Evolutionary conservation across 306 rosid species (phyloP), one percentile per base, ranked within the genome.

Genomic region (Malus fusca): DNA sequence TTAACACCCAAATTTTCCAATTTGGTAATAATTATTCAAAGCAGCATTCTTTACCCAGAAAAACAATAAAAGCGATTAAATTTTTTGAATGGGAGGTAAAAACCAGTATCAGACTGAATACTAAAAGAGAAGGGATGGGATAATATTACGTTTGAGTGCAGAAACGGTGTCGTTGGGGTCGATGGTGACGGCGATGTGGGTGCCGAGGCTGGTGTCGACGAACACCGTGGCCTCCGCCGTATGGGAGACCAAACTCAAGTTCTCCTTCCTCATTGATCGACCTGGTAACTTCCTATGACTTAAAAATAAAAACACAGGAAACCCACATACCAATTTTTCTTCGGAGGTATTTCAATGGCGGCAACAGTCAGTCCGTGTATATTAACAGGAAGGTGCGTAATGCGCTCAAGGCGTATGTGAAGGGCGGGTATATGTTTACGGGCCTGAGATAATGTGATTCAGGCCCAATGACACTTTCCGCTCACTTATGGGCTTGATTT

Each of bases 151-250:
- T 88, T 92, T 91, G 85, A 94, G 83, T 61, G 82, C 85, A 26
- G 79, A 85, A 77, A 90, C 87, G 26, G 93, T 85, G 66, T 88
- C 88, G 72, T 53, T 23, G 78, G 77, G 63, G 43, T 79, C 82
- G 83, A 88, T 83, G 62, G 78, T 11, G 79, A 90, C 19, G 28
- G 88, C 95, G 73, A 92, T 68, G 90, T 82, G 90, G 22, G 97
- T 94, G 44, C 66, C 87, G 72, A 92, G 90, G 76, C 71, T 94
- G 56, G 98, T 90, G 43, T 88, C 90, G 26, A 94, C 30, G 85
- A 87, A 94, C 69, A 90, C 85, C 1, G 84, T 43, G 72, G 68
- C 70, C 67, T 78, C 78, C 56, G 66, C 25, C 56, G 76, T 42
- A 35, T 23, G 53, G 37, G 82, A 58, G 68, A 53, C 55, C 19